These are phyloP conservation scores for Elsinoe necatrix DNA, from an alignment of 2,329 filamentous ascomycete species.

Conservation along the genomic window DNA sequence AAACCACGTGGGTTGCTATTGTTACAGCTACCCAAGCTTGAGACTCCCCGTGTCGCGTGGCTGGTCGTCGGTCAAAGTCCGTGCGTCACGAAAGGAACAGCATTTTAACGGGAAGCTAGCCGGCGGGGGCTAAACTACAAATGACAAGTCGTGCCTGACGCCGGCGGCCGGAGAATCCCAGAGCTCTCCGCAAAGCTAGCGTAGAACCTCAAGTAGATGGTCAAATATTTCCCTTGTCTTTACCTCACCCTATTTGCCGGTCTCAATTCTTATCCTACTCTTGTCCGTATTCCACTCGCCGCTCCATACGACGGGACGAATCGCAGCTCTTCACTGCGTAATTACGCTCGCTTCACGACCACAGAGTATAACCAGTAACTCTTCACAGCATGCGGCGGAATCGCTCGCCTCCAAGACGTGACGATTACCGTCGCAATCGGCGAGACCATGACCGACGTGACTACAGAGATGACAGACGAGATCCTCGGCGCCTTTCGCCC, in stretches of 20 bases:
- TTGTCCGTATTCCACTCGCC: too few relatives aligned
- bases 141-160: background rate
- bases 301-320: too few relatives aligned
- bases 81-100: background rate
- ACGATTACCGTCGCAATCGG: slow-evolving; percentile 20
- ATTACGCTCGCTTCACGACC: background rate
- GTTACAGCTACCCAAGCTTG: slow-evolving; percentile 5
- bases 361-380: background rate
- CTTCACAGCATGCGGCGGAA: background rate
- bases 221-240: background rate
- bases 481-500: slow-evolving; percentile 10
- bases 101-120: background rate
- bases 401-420: slow-evolving; percentile 10
- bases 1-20: background rate
- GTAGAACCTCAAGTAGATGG: background rate
- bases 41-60: slow-evolving; percentile 10
- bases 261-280: background rate
- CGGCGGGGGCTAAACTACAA: background rate
- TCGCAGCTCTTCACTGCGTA: too few relatives aligned
- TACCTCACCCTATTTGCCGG: background rate
- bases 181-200: background rate
- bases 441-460: slow-evolving; percentile 40
- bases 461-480: slow-evolving; percentile 44
- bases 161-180: background rate
- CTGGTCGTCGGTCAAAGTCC: background rate